A percentile compares a stretch with the other conserved stretches of the same genome.
Conservation (phyloP, 441 rosid species). For the Biscutella laevigata region DNA sequence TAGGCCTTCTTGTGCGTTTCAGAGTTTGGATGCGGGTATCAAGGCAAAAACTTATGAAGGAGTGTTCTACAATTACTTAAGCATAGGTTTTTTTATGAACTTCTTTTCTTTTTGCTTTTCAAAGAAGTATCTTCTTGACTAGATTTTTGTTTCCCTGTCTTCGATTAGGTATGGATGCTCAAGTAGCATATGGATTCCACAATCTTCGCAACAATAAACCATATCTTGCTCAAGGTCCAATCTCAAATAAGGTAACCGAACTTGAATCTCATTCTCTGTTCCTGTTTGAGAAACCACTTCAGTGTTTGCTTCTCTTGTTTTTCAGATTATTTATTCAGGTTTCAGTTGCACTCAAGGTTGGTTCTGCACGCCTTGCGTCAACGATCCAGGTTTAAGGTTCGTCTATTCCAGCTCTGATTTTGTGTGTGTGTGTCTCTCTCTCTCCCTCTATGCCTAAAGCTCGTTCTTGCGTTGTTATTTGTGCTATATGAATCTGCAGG, state of each 20-base stretch:
- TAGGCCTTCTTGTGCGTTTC: constrained; percentile 14
- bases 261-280: not conserved
- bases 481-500: constrained; percentile 30
- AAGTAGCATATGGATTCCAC: constrained; percentile 84
- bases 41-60: constrained; percentile 46
- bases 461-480: not conserved
- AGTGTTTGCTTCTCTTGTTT: not conserved
- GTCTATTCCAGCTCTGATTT: not conserved
- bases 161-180: constrained; percentile 84
- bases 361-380: constrained; percentile 92
- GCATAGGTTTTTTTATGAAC: constrained; percentile 51
- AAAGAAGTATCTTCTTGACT: not conserved
- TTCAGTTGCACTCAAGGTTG: constrained; percentile 90
- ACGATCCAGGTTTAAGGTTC: constrained; percentile 73
- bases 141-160: not conserved
- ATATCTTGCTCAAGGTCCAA: constrained; percentile 78
- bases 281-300: not conserved
- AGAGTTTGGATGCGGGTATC: constrained; percentile 51
- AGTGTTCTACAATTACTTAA: constrained; percentile 78
- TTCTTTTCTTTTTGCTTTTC: not conserved
- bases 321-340: constrained; percentile 86
- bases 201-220: constrained; percentile 77
- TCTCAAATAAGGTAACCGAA: constrained; percentile 60
- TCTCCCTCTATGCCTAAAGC: no score
- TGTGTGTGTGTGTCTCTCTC: not conserved